Evolutionary conservation across 306 rosid genomes (phyloP), one percentile per base, ranked within the genome.

Genomic region (Inga laurina): DNA sequence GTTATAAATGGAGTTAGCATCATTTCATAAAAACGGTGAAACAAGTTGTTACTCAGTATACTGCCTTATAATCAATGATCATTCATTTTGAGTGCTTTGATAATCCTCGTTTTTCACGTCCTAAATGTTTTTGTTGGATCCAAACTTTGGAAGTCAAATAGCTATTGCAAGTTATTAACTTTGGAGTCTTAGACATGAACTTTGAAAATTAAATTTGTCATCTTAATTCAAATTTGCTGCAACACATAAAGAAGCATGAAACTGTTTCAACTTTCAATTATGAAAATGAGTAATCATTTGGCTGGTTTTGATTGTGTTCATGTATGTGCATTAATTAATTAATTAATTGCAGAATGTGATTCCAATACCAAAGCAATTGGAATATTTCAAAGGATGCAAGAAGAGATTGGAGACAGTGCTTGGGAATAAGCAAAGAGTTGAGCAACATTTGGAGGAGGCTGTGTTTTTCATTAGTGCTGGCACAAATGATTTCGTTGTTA

Each of bases 401-500:
- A 84, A 74, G 84, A 85, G 84, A 77, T 4, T 93, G 34, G 97
- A 90, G 79, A 44, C 15, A 18, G 79, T 68, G 24, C 73, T 84
- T n/a, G 97, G 96, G 12, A 90, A 21, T 54, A 19, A 82, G 83
- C 22, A 68, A 78, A 39, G 76, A 78, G 72, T 80, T 0, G 84
- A 88, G 59, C 2, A 44, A 12, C 96, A 90, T 16, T 77, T 93
- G 3, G 85, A 80, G 21, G 87, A 83, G 2, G 97, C 96, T 8
- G 3, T 87, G 12, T 90, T 88, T 78, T 4, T 91, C 68, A 41
- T 93, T 8, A 90, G 97, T 49, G 97, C 94, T 2, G 97, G 94
- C 9, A 93, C 97, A 75, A 93, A 93, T 82, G 97, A 93, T 82
- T 93, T 82, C 27, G 92, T 90, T 10, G 24, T 93, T 71, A 90